Base-by-base conservation (phyloP, 2,329 filamentous ascomycete species). In the Calonectria pteridis region DNA sequence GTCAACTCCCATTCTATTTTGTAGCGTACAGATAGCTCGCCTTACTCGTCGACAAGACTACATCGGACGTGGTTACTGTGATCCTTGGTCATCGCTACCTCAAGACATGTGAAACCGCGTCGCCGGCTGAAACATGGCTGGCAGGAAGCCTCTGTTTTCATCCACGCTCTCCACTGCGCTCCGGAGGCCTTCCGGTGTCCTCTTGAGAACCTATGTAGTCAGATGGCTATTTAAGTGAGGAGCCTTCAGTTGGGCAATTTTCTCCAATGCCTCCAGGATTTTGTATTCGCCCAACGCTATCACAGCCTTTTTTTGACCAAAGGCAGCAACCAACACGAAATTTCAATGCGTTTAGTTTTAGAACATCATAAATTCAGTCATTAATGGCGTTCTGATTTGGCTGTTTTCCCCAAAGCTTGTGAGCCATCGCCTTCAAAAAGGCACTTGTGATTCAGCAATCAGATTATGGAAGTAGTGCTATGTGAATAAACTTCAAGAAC, bases 151-250 rank as follows among this genome's bases (percentile, higher is more conserved):
- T 29, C 50, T 73, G 14, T 69, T 73, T n/a, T 75, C 73, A 18
- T 73, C 72, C 59, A 75, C 62, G 43, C 71, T 75, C 50, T 73
- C 73, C 63, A 75, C 71, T 40, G 70, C 73, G 20, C 67, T 62
- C 37, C 67, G 66, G 28, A 75, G 40, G 33, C 62, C 63, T 28
- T 68, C 51, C 2, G 73, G 70, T 20, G 70, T 73, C n/a, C 53
- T 64, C 51, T 75, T 75, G 29, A 75, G 62, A 46, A 70, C 70
- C 3, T 49, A 69, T 0, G 58, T 71, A 6, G 55, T 59, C 26
- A 75, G 51, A 5, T 75, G 73, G 43, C 63, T 69, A 26, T 73
- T 65, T 14, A 69, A 51, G 23, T 69, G 59, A 3, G 65, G 53
- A 5, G 59, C 59, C n/a, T 64, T 37, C 14, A 64, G 37, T 26